Evolutionary conservation across 306 rosid genomes (phyloP).

Genomic region (Aeschynomene evenia): DNA sequence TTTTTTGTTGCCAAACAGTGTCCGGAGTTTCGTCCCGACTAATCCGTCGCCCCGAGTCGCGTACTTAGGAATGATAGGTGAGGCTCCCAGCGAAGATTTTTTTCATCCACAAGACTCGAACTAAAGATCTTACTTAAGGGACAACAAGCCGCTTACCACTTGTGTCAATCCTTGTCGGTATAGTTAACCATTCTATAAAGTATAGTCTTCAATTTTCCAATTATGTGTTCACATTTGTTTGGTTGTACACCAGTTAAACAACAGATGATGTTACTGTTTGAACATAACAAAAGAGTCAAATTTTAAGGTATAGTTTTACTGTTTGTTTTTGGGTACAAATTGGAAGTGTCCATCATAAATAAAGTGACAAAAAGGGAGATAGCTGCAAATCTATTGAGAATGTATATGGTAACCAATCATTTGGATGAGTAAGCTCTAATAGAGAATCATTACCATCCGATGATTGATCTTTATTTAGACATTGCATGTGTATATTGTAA

Average conservation of each 20-base stretch:
- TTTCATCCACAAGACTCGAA: too few species aligned
- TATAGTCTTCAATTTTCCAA: neutral
- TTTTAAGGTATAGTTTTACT: conserved; percentile 19
- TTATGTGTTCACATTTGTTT: neutral
- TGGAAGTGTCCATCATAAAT: conserved; percentile 11
- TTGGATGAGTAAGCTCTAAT: conserved; percentile 23
- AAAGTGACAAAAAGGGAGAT: conserved; percentile 28
- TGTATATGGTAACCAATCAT: conserved; percentile 21
- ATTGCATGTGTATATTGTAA: conserved; percentile 25
- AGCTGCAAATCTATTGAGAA: conserved; percentile 24
- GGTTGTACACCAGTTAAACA: neutral
- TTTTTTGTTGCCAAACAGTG: too few species aligned
- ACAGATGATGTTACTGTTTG: neutral
- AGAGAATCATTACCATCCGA: conserved; percentile 33
- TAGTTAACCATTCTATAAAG: too few species aligned
- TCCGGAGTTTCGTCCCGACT: too few species aligned
- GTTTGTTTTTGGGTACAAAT: conserved; percentile 34
- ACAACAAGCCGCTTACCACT: too few species aligned
- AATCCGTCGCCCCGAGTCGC: too few species aligned
- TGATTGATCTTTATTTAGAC: conserved; percentile 25
- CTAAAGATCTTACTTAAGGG: too few species aligned
- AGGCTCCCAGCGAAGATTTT: too few species aligned
- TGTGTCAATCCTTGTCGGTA: too few species aligned
- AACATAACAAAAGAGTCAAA: neutral
- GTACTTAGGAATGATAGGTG: too few species aligned